These are phyloP conservation scores for Fusarium lateritium DNA, from an alignment of 2,329 filamentous ascomycete species.

Conservation along the genomic window DNA sequence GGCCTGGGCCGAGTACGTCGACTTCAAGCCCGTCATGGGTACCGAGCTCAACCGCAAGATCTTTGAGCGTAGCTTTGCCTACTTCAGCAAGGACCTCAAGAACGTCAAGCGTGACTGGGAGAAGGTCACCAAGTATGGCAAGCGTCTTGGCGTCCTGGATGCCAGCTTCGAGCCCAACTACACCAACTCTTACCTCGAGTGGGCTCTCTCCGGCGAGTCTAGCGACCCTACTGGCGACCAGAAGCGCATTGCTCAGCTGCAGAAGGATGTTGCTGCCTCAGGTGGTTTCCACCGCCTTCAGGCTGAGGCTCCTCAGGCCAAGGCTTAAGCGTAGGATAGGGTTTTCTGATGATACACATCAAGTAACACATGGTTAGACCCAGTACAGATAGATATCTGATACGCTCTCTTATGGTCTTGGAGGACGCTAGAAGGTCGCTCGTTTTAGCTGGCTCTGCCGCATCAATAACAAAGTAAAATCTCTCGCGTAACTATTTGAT, in stretches of 20 bases:
- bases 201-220: constrained; percentile 75
- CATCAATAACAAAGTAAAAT: constrained; percentile 25
- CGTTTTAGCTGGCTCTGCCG: constrained; percentile 14
- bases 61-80: constrained; percentile 83
- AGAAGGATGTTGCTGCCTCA: constrained; percentile 74
- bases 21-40: constrained; percentile 80
- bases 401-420: constrained; percentile 30
- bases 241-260: constrained; percentile 79
- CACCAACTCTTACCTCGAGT: constrained; percentile 79
- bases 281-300: constrained; percentile 74
- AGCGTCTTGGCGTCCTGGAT: constrained; percentile 78
- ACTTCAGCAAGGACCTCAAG: constrained; percentile 81
- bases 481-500: neutral
- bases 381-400: constrained; percentile 18
- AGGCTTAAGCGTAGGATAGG: constrained; percentile 22
- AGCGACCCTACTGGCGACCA: constrained; percentile 79
- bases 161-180: constrained; percentile 78
- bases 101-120: constrained; percentile 82
- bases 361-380: constrained; percentile 6
- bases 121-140: constrained; percentile 84
- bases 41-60: constrained; percentile 81
- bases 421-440: constrained; percentile 24
- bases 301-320: constrained; percentile 34
- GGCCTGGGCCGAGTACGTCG: constrained; percentile 78
- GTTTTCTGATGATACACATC: neutral